Evolutionary conservation across 768 basidiomycete genomes (phyloP).

Genomic region (Trametes maxima): DNA sequence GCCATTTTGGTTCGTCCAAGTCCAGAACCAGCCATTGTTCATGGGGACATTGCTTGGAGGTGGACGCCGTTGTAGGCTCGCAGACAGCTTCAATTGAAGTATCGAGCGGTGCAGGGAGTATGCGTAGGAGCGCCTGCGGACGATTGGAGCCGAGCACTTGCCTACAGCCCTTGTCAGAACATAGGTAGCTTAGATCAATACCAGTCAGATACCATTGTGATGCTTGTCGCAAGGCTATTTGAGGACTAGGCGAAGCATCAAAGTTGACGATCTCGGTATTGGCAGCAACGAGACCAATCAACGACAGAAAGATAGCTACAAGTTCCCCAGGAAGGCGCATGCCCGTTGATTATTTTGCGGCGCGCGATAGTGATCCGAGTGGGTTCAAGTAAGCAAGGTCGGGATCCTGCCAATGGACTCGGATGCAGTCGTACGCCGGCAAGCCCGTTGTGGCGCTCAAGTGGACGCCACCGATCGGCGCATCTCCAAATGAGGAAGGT

Average conservation of each 20-base stretch:
- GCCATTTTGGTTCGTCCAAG: conserved; percentile 33
- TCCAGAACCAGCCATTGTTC: conserved; percentile 37
- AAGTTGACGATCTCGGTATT: conserved; percentile 75
- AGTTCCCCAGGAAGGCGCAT: conserved; percentile 8
- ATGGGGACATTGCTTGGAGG: conserved; percentile 25
- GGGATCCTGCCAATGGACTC: too few relatives aligned
- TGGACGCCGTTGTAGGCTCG: conserved; percentile 19
- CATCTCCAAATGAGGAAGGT: conserved; percentile 14
- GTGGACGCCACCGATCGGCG: neutral
- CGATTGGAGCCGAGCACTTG: conserved; percentile 13
- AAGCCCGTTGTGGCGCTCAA: neutral
- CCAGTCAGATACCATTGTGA: conserved; percentile 26
- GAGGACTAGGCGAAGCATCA: conserved; percentile 33
- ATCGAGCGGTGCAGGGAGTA: conserved; percentile 45
- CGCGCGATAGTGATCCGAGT: neutral
- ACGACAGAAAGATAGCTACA: neutral
- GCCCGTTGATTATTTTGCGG: neutral
- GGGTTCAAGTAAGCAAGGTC: neutral
- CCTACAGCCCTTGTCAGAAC: conserved; percentile 17
- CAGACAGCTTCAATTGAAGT: conserved; percentile 43
- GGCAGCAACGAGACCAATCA: conserved; percentile 30
- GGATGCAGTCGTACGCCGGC: neutral
- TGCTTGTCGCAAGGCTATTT: conserved; percentile 31
- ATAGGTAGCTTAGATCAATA: neutral
- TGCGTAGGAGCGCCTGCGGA: conserved; percentile 40